Percentiles rank a stretch among this genome's conserved stretches.
Evolutionary conservation across 768 basidiomycete species (phyloP).

Genomic region (Serendipita sp.): DNA sequence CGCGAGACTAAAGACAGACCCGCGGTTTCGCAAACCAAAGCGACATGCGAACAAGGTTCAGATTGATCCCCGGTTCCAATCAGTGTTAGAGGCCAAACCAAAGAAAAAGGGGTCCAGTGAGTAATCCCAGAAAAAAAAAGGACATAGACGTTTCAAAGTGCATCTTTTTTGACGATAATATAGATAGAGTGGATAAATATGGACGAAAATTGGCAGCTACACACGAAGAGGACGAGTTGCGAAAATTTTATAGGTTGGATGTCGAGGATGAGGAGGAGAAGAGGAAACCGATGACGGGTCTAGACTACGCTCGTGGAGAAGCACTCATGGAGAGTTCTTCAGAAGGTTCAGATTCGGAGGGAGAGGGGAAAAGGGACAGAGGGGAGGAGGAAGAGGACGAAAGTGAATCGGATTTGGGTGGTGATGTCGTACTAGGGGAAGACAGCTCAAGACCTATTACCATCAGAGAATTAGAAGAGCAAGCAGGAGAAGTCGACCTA

Average conservation of each 20-base stretch:
- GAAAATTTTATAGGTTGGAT: constrained; percentile 59
- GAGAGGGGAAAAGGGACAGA: constrained; percentile 26
- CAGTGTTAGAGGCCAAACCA: constrained; percentile 41
- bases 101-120: constrained; percentile 18
- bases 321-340: constrained; percentile 72
- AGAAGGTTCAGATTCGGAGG: constrained; percentile 38
- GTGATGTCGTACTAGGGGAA: constrained; percentile 31
- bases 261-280: constrained; percentile 27
- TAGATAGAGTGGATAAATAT: constrained; percentile 75
- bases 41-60: constrained; percentile 68
- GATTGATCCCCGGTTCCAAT: constrained; percentile 84
- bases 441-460: constrained; percentile 27
- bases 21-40: constrained; percentile 76
- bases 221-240: constrained; percentile 59
- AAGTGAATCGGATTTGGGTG: constrained; percentile 14
- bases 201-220: constrained; percentile 54
- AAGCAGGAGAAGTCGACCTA: constrained; percentile 50
- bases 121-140: not conserved
- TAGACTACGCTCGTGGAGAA: constrained; percentile 84
- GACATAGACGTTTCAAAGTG: constrained; percentile 13
- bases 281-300: constrained; percentile 17
- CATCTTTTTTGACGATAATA: constrained; percentile 9
- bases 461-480: constrained; percentile 19
- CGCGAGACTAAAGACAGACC: constrained; percentile 72
- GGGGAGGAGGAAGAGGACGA: constrained; percentile 15